Evolutionary conservation across 306 rosid genomes (phyloP).

Genomic region (Astragalus glycyphyllos): DNA sequence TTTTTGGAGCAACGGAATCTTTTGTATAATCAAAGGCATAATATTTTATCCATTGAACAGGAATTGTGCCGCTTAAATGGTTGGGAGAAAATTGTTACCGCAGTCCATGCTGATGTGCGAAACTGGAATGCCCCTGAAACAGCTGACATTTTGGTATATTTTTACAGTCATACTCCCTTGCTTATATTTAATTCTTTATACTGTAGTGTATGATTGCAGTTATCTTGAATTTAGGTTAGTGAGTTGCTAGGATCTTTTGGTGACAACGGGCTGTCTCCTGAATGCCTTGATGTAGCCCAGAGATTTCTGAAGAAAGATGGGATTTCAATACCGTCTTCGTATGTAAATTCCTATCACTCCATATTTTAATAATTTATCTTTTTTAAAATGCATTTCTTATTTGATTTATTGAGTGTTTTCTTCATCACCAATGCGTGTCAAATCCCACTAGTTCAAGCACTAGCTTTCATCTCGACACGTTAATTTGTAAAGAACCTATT

Average conservation of each 20-base stretch:
- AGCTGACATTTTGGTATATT: constrained; percentile 21
- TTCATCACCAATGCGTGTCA: neutral
- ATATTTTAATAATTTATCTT: neutral
- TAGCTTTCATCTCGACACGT: neutral
- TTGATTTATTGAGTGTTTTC: neutral
- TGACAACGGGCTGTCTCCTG: constrained; percentile 72
- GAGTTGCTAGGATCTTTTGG: constrained; percentile 12
- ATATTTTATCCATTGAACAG: constrained; percentile 9
- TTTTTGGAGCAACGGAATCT: neutral
- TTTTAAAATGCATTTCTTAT: neutral
- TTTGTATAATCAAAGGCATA: neutral
- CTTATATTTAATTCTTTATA: neutral
- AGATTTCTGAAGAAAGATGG: constrained; percentile 70
- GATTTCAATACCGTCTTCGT: constrained; percentile 75
- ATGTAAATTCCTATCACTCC: constrained; percentile 1
- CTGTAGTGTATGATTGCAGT: constrained; percentile 6
- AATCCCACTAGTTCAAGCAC: neutral
- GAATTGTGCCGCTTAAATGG: neutral
- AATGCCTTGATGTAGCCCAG: constrained; percentile 87
- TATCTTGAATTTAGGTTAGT: constrained; percentile 8
- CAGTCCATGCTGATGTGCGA: neutral
- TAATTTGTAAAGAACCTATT: neutral
- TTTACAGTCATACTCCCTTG: neutral
- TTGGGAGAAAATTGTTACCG: neutral
- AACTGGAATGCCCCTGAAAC: constrained; percentile 3